Percentiles rank a stretch among this genome's conserved stretches.
Conservation (phyloP, 2,329 filamentous ascomycete species). For the Hypoxylon sp. region DNA sequence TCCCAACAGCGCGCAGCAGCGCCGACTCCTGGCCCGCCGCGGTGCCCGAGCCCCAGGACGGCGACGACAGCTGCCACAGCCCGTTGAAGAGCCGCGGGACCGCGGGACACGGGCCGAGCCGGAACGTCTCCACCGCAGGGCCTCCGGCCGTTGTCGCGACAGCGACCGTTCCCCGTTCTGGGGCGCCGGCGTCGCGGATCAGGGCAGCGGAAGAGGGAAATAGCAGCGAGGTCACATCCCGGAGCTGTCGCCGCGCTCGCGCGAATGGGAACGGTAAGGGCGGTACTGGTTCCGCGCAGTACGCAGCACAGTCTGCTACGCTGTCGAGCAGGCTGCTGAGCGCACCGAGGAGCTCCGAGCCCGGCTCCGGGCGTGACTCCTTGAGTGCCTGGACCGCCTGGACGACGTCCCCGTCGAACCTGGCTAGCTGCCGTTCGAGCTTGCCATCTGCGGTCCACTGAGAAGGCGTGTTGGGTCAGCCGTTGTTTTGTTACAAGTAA, state of each 20-base stretch:
- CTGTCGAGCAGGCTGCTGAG: conserved; percentile 34
- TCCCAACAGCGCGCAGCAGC: conserved; percentile 37
- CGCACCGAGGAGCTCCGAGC: conserved; percentile 26
- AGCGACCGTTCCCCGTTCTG: not conserved
- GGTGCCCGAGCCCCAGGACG: conserved; percentile 43
- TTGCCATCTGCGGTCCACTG: conserved; percentile 38
- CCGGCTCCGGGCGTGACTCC: conserved; percentile 39
- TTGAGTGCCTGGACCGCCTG: conserved; percentile 50
- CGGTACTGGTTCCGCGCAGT: conserved; percentile 34
- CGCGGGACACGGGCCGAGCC: conserved; percentile 33
- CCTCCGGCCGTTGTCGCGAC: not conserved
- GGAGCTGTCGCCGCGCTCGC: conserved; percentile 45
- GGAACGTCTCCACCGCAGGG: conserved; percentile 31
- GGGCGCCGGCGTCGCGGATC: not conserved
- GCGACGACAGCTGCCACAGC: conserved; percentile 44
- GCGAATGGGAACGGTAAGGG: conserved; percentile 39
- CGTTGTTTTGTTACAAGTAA: too few relatives aligned
- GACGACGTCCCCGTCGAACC: conserved; percentile 48
- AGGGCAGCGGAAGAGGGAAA: conserved; percentile 31
- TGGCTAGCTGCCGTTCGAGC: conserved; percentile 36
- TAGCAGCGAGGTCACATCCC: conserved; percentile 40
- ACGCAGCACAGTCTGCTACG: conserved; percentile 36
- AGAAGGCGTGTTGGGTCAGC: not conserved
- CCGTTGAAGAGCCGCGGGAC: conserved; percentile 43
- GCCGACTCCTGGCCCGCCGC: conserved; percentile 39